Evolutionary conservation across 2,329 filamentous ascomycete species (phyloP).

Genomic region (Ophiostoma sp.): DNA sequence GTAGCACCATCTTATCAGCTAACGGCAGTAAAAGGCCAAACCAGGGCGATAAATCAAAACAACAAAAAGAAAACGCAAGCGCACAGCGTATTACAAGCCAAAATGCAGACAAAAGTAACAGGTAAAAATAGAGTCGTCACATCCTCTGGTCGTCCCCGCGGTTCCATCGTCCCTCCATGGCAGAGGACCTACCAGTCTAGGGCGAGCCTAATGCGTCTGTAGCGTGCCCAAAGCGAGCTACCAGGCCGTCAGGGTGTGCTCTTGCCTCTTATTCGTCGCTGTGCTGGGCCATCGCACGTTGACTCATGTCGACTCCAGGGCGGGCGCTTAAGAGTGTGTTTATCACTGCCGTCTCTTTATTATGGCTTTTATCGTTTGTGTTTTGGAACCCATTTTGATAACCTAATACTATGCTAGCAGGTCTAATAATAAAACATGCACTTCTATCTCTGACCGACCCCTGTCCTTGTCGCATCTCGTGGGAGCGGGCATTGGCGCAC

Average conservation of each 20-base stretch:
- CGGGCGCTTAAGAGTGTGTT: conserved; percentile 20
- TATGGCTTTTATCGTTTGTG: not conserved
- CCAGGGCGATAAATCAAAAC: not conserved
- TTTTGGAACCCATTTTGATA: not conserved
- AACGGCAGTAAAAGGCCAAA: not conserved
- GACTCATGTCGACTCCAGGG: conserved; percentile 11
- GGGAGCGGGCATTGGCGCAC: not conserved
- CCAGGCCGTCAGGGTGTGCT: conserved; percentile 9
- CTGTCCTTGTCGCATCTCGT: not conserved
- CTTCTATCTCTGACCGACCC: not conserved
- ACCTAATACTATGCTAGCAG: too few relatives aligned
- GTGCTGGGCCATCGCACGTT: not conserved
- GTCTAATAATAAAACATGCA: not conserved
- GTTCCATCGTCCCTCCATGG: conserved; percentile 11
- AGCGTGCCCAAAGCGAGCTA: conserved; percentile 1
- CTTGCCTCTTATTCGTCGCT: conserved; percentile 20
- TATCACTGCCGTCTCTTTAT: not conserved
- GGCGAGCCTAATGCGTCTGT: not conserved
- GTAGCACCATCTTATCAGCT: not conserved
- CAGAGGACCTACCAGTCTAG: not conserved
- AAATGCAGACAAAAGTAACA: not conserved
- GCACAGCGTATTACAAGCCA: too few relatives aligned
- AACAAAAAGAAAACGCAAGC: not conserved
- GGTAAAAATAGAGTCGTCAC: not conserved
- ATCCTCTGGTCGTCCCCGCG: conserved; percentile 3